Percentiles rank a stretch among this genome's conserved stretches.
phyloP scores from a whole-genome alignment of 2,329 filamentous ascomycete species.

The Pestalotiopsis sp. region DNA sequence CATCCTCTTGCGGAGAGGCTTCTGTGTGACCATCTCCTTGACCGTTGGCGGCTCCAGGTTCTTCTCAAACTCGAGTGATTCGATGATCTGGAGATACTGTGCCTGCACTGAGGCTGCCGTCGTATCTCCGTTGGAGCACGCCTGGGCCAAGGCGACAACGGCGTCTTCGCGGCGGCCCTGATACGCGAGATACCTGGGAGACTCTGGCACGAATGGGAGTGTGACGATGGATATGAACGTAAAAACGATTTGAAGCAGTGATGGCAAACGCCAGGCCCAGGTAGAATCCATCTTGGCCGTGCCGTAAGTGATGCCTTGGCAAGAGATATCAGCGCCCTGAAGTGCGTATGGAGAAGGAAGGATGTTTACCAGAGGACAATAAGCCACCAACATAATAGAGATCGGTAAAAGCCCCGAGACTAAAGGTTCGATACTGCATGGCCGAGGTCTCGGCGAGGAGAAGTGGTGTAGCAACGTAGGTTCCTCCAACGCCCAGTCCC shows the following conservation, averaged over 20 bases:
- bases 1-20: constrained; percentile 19
- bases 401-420: constrained; percentile 11
- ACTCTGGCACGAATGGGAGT: constrained; percentile 20
- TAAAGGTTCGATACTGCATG: constrained; percentile 10
- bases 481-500: constrained; percentile 18
- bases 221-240: constrained; percentile 19
- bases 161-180: constrained; percentile 30
- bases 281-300: constrained; percentile 28
- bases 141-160: constrained; percentile 38
- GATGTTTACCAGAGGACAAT: neutral
- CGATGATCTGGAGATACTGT: constrained; percentile 47
- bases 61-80: constrained; percentile 35
- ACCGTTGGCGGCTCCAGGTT: neutral
- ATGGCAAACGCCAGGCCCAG: constrained; percentile 38
- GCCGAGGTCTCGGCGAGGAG: constrained; percentile 7
- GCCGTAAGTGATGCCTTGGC: neutral
- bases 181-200: constrained; percentile 33
- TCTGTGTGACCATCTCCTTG: constrained; percentile 36
- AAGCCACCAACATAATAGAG: constrained; percentile 32
- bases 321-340: neutral
- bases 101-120: constrained; percentile 36
- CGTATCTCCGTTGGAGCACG: constrained; percentile 38
- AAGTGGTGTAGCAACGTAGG: constrained; percentile 10
- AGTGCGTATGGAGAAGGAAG: neutral
- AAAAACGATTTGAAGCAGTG: constrained; percentile 32